Conservation (phyloP, 164 flowering plant genomes). For the Brasenia schreberi region DNA sequence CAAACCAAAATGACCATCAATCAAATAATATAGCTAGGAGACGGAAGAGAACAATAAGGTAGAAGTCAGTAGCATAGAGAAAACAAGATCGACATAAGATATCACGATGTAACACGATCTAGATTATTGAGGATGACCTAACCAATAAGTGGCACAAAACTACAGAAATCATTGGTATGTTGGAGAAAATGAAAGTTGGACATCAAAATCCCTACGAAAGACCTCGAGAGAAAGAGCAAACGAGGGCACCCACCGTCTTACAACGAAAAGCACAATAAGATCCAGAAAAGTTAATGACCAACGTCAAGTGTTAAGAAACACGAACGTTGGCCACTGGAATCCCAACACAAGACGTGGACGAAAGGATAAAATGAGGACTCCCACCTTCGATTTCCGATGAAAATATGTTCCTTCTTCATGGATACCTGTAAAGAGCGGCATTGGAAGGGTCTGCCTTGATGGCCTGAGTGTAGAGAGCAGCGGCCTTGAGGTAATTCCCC, state of each 20-base stretch:
- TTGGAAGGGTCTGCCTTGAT: conserved; percentile 79
- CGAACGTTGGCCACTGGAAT: background rate
- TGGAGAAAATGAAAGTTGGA: background rate
- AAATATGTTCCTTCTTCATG: no score
- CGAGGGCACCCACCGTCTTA: background rate
- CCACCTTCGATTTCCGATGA: background rate
- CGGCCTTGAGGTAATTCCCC: conserved; percentile 91
- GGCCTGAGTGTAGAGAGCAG: conserved; percentile 92
- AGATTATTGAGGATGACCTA: background rate
- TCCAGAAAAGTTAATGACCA: no score
- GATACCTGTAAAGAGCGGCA: conserved; percentile 78
- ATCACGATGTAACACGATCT: background rate
- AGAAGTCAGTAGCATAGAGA: background rate
- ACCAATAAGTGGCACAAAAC: background rate
- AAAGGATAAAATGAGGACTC: background rate
- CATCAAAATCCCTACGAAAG: background rate
- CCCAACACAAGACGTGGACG: background rate
- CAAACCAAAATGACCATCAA: background rate
- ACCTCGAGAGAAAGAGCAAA: background rate
- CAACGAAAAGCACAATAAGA: no score
- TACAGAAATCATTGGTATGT: background rate
- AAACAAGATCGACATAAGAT: background rate
- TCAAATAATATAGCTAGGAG: background rate
- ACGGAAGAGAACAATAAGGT: background rate
- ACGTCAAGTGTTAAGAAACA: background rate